Percentiles rank a stretch among this genome's conserved stretches.
Evolutionary conservation across 2,329 filamentous ascomycete genomes (phyloP).

Genomic region (Cercospora sp.): DNA sequence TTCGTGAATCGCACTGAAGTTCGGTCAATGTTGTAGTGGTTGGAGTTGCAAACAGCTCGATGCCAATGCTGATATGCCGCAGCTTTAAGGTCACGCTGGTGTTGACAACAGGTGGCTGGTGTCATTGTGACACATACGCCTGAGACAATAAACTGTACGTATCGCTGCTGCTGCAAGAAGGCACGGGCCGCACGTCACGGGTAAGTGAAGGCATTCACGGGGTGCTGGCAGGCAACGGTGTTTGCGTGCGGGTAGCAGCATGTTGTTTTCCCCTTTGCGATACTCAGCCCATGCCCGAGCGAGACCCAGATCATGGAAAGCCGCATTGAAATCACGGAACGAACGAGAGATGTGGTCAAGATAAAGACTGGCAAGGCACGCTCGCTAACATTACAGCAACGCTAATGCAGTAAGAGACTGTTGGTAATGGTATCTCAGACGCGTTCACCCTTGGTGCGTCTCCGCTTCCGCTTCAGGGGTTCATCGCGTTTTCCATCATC

Average conservation of each 20-base stretch:
- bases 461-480: neutral
- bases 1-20: neutral
- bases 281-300: neutral
- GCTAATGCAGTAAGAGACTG: neutral
- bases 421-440: neutral
- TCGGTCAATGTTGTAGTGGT: neutral
- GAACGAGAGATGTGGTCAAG: neutral
- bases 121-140: conserved; percentile 11
- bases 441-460: neutral
- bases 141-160: conserved; percentile 10
- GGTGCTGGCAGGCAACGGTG: neutral
- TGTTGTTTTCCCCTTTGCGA: neutral
- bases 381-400: neutral
- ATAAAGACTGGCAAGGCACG: neutral
- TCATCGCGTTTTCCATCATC: neutral
- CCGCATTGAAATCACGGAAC: neutral
- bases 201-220: conserved; percentile 11
- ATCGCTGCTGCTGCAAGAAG: neutral
- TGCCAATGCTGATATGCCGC: conserved; percentile 8
- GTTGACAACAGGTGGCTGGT: neutral
- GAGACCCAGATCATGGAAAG: neutral
- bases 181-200: conserved; percentile 14
- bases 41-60: neutral
- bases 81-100: conserved; percentile 1
- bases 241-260: conserved; percentile 13